These are phyloP conservation scores for Pisolithus microcarpus DNA, from an alignment of 768 basidiomycete genomes.

Conservation along the genomic window DNA sequence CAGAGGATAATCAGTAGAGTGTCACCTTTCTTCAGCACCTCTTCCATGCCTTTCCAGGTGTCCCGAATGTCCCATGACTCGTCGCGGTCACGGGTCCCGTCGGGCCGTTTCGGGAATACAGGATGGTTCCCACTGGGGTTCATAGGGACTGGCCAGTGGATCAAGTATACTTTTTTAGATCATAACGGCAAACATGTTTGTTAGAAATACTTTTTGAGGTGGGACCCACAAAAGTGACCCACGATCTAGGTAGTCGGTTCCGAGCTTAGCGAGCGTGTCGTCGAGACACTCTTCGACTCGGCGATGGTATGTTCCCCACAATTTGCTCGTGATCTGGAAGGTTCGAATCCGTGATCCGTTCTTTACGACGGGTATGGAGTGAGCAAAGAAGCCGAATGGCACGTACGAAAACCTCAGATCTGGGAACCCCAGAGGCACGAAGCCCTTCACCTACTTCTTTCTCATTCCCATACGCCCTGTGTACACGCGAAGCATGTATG, in stretches of 20 bases:
- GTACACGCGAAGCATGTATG: too few species aligned
- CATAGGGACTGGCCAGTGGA: conserved; percentile 79
- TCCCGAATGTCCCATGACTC: conserved; percentile 58
- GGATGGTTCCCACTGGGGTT: conserved; percentile 64
- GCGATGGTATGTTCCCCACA: conserved; percentile 63
- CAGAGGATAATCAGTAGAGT: conserved; percentile 7
- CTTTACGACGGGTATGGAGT: not conserved
- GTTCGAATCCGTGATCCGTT: not conserved
- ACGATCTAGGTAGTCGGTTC: conserved; percentile 82
- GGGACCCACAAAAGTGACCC: conserved; percentile 16
- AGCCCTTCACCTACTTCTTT: conserved; percentile 79
- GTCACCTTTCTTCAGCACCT: conserved; percentile 53
- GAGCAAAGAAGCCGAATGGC: not conserved
- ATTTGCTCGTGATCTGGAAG: conserved; percentile 59
- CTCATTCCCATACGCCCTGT: conserved; percentile 67
- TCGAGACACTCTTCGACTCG: conserved; percentile 71
- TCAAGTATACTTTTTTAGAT: conserved; percentile 43
- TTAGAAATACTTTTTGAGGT: too few species aligned
- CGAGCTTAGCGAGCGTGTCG: conserved; percentile 68
- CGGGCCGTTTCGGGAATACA: conserved; percentile 47
- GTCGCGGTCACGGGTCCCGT: conserved; percentile 63
- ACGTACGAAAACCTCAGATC: conserved; percentile 64
- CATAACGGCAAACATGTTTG: not conserved
- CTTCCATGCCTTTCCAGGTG: conserved; percentile 86
- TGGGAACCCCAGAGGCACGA: conserved; percentile 64